A percentile compares a stretch with the other conserved stretches of the same genome.
Evolutionary conservation across 2,329 filamentous ascomycete genomes (phyloP).

Genomic region (Arachnomyces sp.): DNA sequence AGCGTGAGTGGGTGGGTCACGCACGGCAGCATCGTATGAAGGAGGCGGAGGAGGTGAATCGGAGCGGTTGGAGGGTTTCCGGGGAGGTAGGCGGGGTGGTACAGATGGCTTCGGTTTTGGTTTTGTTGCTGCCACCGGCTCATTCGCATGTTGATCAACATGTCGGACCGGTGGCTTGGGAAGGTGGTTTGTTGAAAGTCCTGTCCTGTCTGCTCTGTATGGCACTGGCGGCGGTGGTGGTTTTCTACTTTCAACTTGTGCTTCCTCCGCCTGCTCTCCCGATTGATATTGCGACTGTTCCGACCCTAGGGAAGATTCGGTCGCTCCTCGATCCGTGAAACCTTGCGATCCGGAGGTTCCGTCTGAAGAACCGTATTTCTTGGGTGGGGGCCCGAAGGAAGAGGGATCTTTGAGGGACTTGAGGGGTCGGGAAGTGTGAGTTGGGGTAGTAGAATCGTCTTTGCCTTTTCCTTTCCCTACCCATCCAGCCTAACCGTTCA

Average conservation of each 20-base stretch:
- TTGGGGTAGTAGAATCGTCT: constrained; percentile 12
- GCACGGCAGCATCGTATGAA: constrained; percentile 38
- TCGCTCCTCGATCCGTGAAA: constrained; percentile 33
- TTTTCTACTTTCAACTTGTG: constrained; percentile 28
- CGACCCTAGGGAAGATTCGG: constrained; percentile 37
- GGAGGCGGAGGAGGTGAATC: constrained; percentile 37
- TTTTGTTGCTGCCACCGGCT: constrained; percentile 17
- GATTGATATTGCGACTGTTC: constrained; percentile 27
- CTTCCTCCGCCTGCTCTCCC: constrained; percentile 23
- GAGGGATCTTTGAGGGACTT: constrained; percentile 65
- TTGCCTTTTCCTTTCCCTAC: constrained; percentile 48
- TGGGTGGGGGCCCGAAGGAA: constrained; percentile 71
- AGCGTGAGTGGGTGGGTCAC: constrained; percentile 8
- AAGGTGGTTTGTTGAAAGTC: constrained; percentile 59
- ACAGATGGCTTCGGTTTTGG: constrained; percentile 46
- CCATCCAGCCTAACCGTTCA: constrained; percentile 46
- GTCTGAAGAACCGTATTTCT: constrained; percentile 52
- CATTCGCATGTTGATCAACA: constrained; percentile 22
- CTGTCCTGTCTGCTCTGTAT: constrained; percentile 63
- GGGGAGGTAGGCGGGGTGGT: constrained; percentile 65
- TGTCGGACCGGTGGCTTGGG: constrained; percentile 61
- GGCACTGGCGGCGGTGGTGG: constrained; percentile 51
- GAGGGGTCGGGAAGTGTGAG: constrained; percentile 57
- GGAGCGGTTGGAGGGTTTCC: constrained; percentile 48
- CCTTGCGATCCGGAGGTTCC: constrained; percentile 19